Evolutionary conservation across 1,139 yeast genomes (phyloP).

Genomic region (Yamadazyma songkhlaensis): DNA sequence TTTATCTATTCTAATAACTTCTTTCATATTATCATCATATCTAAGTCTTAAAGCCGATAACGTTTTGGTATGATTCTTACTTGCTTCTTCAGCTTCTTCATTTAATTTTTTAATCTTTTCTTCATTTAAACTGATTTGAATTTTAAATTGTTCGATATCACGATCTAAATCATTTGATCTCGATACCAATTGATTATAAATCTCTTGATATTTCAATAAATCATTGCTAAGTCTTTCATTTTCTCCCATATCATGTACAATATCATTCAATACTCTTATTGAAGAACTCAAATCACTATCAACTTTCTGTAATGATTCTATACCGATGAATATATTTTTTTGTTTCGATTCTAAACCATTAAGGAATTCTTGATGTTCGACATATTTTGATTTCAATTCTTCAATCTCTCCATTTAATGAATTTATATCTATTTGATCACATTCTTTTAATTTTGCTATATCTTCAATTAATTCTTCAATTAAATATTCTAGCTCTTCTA

Average conservation of each 20-base stretch:
- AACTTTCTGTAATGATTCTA: conserved; percentile 57
- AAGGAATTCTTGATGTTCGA: conserved; percentile 38
- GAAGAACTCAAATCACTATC: conserved; percentile 54
- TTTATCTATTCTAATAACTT: conserved; percentile 50
- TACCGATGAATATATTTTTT: conserved; percentile 51
- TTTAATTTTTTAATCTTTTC: conserved; percentile 54
- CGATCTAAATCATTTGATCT: conserved; percentile 49
- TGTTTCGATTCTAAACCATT: conserved; percentile 46
- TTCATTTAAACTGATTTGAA: conserved; percentile 51
- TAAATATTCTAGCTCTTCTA: conserved; percentile 53
- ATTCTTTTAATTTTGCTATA: conserved; percentile 57
- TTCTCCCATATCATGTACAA: conserved; percentile 48
- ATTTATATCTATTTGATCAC: conserved; percentile 61
- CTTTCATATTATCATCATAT: conserved; percentile 48
- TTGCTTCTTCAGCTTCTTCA: too few relatives aligned
- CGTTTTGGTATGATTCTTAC: conserved; percentile 36
- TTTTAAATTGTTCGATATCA: conserved; percentile 45
- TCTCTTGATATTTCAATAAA: conserved; percentile 42
- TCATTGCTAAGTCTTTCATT: conserved; percentile 44
- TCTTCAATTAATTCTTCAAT: conserved; percentile 58
- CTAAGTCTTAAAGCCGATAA: conserved; percentile 45
- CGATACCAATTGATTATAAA: conserved; percentile 42
- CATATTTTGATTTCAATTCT: conserved; percentile 52
- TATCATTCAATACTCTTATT: conserved; percentile 55
- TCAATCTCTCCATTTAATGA: conserved; percentile 53